phyloP scores from a whole-genome alignment of 140 eudicot species.

The Senecio squalidus region DNA sequence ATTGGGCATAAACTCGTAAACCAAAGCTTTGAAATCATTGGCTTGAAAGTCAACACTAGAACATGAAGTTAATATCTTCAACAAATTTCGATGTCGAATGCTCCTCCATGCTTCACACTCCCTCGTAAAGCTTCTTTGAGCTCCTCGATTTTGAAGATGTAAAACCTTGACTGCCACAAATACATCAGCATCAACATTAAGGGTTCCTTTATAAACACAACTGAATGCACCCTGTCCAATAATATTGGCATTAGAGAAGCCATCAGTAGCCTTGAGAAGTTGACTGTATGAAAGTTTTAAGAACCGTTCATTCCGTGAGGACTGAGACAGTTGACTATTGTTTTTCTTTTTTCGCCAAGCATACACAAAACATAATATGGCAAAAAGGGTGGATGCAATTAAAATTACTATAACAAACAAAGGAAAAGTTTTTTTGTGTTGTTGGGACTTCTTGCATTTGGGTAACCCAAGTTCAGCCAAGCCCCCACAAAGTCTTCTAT shows the following conservation, averaged over 20 bases:
- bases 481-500: constrained; percentile 28
- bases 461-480: no score
- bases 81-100: no score
- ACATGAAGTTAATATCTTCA: no score
- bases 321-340: background rate
- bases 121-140: no score
- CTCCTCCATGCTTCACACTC: no score
- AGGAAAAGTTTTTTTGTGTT: background rate
- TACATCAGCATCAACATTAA: constrained; percentile 15
- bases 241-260: constrained; percentile 25
- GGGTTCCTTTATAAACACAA: constrained; percentile 33
- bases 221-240: constrained; percentile 33
- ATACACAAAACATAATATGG: no score
- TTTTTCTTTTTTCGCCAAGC: constrained; percentile 2
- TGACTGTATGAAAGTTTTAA: no score
- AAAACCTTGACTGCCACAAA: no score
- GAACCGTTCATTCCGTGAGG: background rate
- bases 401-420: background rate
- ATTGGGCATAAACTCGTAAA: no score
- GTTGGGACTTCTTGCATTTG: constrained; percentile 14
- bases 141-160: constrained; percentile 22
- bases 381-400: background rate
- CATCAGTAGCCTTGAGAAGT: no score
- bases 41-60: no score
- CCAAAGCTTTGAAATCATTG: no score